Percentiles rank a stretch among this genome's conserved stretches.
These are phyloP conservation scores for Claviceps capensis DNA, from an alignment of 2,329 filamentous ascomycete species.

Conservation along the genomic window DNA sequence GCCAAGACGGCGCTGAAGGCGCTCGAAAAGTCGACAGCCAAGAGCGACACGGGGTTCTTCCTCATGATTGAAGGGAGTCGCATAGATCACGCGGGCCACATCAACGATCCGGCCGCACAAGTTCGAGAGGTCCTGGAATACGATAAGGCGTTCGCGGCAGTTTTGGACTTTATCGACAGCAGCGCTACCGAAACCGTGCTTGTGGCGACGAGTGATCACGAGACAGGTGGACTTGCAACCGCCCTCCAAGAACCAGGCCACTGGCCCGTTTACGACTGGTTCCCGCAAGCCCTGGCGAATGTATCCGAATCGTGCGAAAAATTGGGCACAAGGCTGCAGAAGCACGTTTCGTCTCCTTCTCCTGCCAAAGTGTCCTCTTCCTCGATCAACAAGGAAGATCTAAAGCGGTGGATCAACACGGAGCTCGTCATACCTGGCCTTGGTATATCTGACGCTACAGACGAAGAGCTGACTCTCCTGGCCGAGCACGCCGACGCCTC, in stretches of 20 bases:
- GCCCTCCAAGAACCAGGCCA: constrained; percentile 52
- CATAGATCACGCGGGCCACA: constrained; percentile 88
- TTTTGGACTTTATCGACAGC: constrained; percentile 70
- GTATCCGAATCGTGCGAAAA: constrained; percentile 68
- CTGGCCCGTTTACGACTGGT: constrained; percentile 57
- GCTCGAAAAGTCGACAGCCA: constrained; percentile 65
- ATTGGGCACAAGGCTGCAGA: constrained; percentile 47
- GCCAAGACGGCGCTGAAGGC: constrained; percentile 66
- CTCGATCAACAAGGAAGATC: constrained; percentile 18
- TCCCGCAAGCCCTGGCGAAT: constrained; percentile 60
- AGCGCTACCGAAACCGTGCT: constrained; percentile 64
- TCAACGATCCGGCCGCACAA: constrained; percentile 71
- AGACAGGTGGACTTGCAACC: constrained; percentile 78
- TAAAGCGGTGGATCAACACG: constrained; percentile 52
- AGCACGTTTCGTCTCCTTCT: constrained; percentile 34
- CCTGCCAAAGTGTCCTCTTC: background rate
- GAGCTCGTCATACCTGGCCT: constrained; percentile 56
- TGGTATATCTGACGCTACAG: constrained; percentile 60
- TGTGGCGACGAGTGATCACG: constrained; percentile 87
- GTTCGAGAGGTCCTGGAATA: constrained; percentile 92
- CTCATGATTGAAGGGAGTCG: constrained; percentile 95
- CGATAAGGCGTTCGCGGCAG: constrained; percentile 70
- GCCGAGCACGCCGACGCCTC: constrained; percentile 42
- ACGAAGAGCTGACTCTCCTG: constrained; percentile 56
- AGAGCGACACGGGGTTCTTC: constrained; percentile 90